A percentile compares a stretch with the other conserved stretches of the same genome.
These are phyloP conservation scores for Russula lepida DNA, from an alignment of 768 basidiomycete genomes.

Conservation along the genomic window DNA sequence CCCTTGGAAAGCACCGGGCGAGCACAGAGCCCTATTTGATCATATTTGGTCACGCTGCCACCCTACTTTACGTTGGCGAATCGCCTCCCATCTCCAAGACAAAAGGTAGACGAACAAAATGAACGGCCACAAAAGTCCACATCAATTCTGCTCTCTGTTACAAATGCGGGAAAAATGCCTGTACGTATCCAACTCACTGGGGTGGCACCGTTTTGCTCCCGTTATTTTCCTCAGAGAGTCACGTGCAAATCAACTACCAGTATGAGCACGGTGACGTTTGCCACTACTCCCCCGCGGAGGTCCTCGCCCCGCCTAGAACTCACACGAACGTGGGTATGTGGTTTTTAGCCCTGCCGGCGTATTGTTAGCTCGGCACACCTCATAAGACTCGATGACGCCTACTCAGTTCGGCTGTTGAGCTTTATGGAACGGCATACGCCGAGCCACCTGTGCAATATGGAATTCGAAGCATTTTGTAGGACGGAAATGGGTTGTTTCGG, in stretches of 20 bases:
- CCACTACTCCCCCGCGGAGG: slow-evolving; percentile 6
- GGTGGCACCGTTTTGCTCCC: background rate
- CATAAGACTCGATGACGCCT: slow-evolving; percentile 12
- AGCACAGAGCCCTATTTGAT: slow-evolving; percentile 19
- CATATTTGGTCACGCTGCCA: slow-evolving; percentile 23
- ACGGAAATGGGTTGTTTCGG: slow-evolving; percentile 1
- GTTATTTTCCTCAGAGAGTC: background rate
- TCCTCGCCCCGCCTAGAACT: slow-evolving; percentile 18
- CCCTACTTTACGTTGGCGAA: slow-evolving; percentile 20
- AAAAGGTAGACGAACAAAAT: background rate
- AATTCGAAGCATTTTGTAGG: slow-evolving; percentile 1
- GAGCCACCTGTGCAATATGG: slow-evolving; percentile 14
- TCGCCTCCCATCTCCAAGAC: background rate
- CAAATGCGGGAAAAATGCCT: background rate
- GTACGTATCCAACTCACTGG: background rate
- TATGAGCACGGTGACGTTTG: background rate
- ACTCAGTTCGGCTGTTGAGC: background rate
- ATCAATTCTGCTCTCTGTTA: background rate
- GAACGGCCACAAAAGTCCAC: background rate
- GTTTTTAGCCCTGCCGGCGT: slow-evolving; percentile 6
- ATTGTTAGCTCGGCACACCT: slow-evolving; percentile 13
- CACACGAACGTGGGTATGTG: slow-evolving; percentile 11
- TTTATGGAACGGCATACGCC: slow-evolving; percentile 12
- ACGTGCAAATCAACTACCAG: background rate
- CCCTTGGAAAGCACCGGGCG: slow-evolving; percentile 19